phyloP scores from a whole-genome alignment of 164 flowering plant genomes.

The Liriodendron chinense region DNA sequence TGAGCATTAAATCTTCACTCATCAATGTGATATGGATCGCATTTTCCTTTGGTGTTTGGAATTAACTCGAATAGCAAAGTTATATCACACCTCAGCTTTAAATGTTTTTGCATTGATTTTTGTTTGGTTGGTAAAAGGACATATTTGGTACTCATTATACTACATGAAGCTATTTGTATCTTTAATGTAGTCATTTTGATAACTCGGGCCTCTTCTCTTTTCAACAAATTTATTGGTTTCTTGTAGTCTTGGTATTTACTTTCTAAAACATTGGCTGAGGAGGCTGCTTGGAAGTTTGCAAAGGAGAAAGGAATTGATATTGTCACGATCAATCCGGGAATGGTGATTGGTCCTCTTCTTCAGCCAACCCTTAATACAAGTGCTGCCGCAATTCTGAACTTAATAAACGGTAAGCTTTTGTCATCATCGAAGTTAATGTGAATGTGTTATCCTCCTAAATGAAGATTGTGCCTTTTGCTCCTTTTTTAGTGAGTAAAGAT shows the following conservation, averaged over 20 bases:
- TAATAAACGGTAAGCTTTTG: slow-evolving; percentile 35
- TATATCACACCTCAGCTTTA: too few relatives aligned
- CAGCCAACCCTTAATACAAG: slow-evolving; percentile 52
- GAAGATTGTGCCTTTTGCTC: too few relatives aligned
- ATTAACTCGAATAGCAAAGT: too few relatives aligned
- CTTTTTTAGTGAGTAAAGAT: too few relatives aligned
- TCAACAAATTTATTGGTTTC: not conserved
- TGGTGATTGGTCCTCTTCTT: slow-evolving; percentile 51
- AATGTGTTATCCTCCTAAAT: too few relatives aligned
- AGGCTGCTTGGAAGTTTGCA: slow-evolving; percentile 55
- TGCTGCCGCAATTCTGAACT: slow-evolving; percentile 27
- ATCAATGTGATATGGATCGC: not conserved
- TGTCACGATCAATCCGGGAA: slow-evolving; percentile 45
- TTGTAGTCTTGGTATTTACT: slow-evolving; percentile 49
- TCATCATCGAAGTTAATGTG: not conserved
- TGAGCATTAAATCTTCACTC: not conserved
- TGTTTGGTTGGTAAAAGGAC: not conserved
- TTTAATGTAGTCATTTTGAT: not conserved
- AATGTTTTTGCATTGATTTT: too few relatives aligned
- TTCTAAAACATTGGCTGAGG: slow-evolving; percentile 58
- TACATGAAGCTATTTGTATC: not conserved
- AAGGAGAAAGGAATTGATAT: slow-evolving; percentile 47
- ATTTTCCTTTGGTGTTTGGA: not conserved
- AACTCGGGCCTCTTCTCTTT: not conserved
- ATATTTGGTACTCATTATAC: too few relatives aligned